Conservation (phyloP, 192 early-diverging fungal species). For the Pilaira anomala region DNA sequence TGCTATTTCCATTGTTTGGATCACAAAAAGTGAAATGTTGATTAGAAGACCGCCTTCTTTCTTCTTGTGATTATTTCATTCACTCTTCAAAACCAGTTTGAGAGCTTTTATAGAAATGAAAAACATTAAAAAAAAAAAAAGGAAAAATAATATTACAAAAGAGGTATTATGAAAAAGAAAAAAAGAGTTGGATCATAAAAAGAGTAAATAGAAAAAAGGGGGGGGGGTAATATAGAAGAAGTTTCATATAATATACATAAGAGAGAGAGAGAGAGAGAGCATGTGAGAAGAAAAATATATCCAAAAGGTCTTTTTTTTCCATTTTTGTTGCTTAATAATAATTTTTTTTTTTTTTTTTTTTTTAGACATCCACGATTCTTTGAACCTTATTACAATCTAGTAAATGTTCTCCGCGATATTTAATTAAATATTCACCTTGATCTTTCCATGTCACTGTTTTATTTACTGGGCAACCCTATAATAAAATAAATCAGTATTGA, state of each 20-base stretch:
- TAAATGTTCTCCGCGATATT: slow-evolving; percentile 55
- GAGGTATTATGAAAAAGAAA: neutral
- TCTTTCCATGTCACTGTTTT: slow-evolving; percentile 58
- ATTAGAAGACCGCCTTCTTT: neutral
- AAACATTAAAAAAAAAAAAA: slow-evolving; percentile 1
- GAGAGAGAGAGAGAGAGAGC: neutral
- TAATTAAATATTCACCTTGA: slow-evolving; percentile 50
- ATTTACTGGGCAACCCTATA: slow-evolving; percentile 44
- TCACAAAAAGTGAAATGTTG: no score
- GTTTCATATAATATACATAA: no score
- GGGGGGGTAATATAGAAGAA: neutral
- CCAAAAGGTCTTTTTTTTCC: neutral
- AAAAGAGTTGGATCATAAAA: neutral
- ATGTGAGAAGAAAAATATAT: neutral
- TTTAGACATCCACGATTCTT: slow-evolving; percentile 34
- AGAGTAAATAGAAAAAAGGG: neutral
- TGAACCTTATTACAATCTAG: slow-evolving; percentile 45
- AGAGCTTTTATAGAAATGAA: neutral
- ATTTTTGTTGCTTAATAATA: slow-evolving; percentile 2
- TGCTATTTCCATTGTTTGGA: no score
- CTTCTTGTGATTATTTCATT: no score
- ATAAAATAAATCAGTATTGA: slow-evolving; percentile 10
- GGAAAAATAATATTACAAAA: slow-evolving; percentile 5
- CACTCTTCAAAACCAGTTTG: slow-evolving; percentile 6
- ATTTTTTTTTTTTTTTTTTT: neutral